phyloP scores from a whole-genome alignment of 306 rosid genomes.

The Casuarina cunninghamiana region DNA sequence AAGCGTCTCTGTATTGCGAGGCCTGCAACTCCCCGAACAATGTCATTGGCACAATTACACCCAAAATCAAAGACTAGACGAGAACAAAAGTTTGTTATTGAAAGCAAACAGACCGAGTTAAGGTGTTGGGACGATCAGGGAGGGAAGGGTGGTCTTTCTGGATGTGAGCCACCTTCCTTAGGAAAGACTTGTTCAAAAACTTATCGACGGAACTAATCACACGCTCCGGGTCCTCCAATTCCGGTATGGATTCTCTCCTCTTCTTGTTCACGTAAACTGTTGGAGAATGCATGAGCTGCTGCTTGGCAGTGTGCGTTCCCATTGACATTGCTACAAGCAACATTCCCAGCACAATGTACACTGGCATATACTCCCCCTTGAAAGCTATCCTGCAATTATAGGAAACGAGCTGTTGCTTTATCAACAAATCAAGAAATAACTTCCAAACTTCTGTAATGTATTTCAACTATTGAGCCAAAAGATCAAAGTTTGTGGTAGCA shows the following conservation, averaged over 20 bases:
- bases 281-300: constrained; percentile 37
- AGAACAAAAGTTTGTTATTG: not conserved
- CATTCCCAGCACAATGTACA: constrained; percentile 22
- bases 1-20: constrained; percentile 29
- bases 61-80: not conserved
- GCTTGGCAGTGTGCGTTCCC: constrained; percentile 23
- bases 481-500: no score
- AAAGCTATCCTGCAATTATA: constrained; percentile 7
- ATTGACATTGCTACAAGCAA: not conserved
- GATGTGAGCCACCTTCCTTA: constrained; percentile 35
- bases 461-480: no score
- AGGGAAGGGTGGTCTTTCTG: constrained; percentile 13
- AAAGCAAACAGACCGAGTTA: constrained; percentile 20
- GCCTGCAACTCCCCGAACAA: constrained; percentile 20
- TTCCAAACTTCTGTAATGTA: no score
- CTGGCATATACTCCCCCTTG: constrained; percentile 15
- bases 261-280: constrained; percentile 17
- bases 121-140: constrained; percentile 30
- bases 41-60: not conserved
- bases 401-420: not conserved
- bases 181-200: constrained; percentile 33
- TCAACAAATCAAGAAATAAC: no score
- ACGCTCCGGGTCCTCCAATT: constrained; percentile 30
- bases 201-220: constrained; percentile 26
- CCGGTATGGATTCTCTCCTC: constrained; percentile 25